These are phyloP conservation scores for Xylariaceae sp. DNA, from an alignment of 2,329 filamentous ascomycete genomes.

Conservation along the genomic window DNA sequence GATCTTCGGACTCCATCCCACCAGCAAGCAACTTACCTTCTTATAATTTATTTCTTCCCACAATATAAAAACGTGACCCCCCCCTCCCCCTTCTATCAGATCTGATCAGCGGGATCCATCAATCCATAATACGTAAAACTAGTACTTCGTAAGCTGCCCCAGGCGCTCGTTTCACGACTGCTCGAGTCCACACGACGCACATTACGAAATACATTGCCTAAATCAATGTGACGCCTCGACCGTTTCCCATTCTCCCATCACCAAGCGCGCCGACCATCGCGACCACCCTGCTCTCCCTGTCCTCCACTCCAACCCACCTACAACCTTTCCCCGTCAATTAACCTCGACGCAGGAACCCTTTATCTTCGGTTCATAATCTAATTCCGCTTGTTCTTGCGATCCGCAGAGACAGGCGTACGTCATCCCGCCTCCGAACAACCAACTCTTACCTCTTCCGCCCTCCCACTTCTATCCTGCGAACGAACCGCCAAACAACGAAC, in stretches of 20 bases:
- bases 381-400: neutral
- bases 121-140: too few species aligned
- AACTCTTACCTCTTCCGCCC: neutral
- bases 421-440: neutral
- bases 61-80: too few species aligned
- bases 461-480: neutral
- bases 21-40: too few species aligned
- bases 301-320: neutral
- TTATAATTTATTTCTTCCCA: too few species aligned
- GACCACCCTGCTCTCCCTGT: neutral
- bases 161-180: too few species aligned
- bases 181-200: too few species aligned
- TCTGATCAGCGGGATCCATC: too few species aligned
- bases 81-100: too few species aligned
- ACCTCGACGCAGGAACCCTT: neutral
- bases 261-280: constrained; percentile 9
- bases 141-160: too few species aligned
- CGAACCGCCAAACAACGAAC: neutral
- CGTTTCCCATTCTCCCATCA: neutral
- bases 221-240: constrained; percentile 4
- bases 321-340: neutral
- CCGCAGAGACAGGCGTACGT: neutral
- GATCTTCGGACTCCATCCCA: too few species aligned
- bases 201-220: too few species aligned
- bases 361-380: neutral